Evolutionary conservation across 805 yeast genomes (phyloP), one percentile per base, ranked within the genome.

Genomic region (Saccharomycopsis synnaedendra): DNA sequence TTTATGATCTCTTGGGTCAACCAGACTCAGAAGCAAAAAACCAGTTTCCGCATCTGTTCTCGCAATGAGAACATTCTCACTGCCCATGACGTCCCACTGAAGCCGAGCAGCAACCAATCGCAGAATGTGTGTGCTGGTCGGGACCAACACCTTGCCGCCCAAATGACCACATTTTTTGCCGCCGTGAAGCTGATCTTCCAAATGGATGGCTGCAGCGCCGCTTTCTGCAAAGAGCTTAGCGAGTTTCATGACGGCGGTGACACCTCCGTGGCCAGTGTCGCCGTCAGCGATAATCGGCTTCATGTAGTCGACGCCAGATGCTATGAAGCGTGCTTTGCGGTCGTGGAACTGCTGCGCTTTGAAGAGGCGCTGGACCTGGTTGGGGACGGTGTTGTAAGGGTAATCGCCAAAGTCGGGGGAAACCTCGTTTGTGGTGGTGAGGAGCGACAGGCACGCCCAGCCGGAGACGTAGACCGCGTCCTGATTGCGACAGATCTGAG

Each of bases 381-480:
- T 75, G n/a, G 85, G 85, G 2, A 79, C 82, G 0, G 85, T 79
- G 54, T 78, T 78, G 55, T 78, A 78, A 0, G 85, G 84, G 56
- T 79, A 79, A 58, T 79, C 85, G 27, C 83, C 85, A 58, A 76
- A 75, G 57, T 79, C 85, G 1, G 83, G 81, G 2, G 78, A 71
- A 3, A 76, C 80, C 54, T 79, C 84, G 56, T 77, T 73, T 3
- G 82, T 78, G 3, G 80, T 69, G 5, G 80, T 77, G 51, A 78
- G 57, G 1, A 74, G 70, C 28, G 76, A 67, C 1, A 79, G 75
- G 43, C 74, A 74, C 2, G 79, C 85, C 78, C 80, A 79, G 1
- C 84, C 84, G 32, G 79, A 73, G 34, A 75, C 72, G 57, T 73
- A 80, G 5, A 70, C 67, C 27, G 68, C 74, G 56, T 73, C 76